Evolutionary conservation across 192 early-diverging fungal species (phyloP), one percentile per base, ranked within the genome.

Genomic region (Gamsiella multidivaricata): DNA sequence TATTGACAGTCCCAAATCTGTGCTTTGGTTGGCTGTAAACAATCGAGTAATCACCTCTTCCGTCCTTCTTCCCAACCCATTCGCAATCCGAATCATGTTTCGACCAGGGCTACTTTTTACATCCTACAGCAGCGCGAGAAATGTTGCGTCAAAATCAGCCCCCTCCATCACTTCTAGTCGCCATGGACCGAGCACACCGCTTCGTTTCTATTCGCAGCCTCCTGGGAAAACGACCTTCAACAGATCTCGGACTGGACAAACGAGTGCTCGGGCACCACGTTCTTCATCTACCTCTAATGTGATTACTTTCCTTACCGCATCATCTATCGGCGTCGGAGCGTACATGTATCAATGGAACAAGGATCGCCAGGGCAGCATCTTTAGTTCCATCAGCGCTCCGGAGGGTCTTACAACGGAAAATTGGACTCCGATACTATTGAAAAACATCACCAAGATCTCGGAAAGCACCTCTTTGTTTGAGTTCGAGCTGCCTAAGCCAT

Each of bases 381-480:
- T 65, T 26, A 37, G 28, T 25, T 39, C 54, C 0, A 31, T 51
- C 17, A 32, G 32, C 15, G n/a, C 42, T 23, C 15, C 57, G 7
- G 76, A 80, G 26, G 54, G 69, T 0, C 73, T 89, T 2, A 73
- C 78, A 15, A 81, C 76, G 11, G 72, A 81, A 3, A 59, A 66
- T 25, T 92, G 88, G 80, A 86, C 82, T 3, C 83, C 86, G 17
- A 60, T 90, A 29, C 84, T 70, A 2, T 49, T 92, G 1, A 56
- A 63, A 3, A 72, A 86, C 9, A 81, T 84, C 46, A 69, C 81
- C 3, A 58, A 61, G 7, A 58, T 89, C 22, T 86, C 86, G 14
- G 69, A 67, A 1, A 81, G 89, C 33, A 90, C 91, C 1, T 72
- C 79, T 3, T 46, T 84, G 18, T 88, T 90, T 47, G 85, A 88